Percentiles rank a stretch among this genome's conserved stretches.
phyloP scores from a whole-genome alignment of 106 monocot species.

The Alisma plantagoaquatica region DNA sequence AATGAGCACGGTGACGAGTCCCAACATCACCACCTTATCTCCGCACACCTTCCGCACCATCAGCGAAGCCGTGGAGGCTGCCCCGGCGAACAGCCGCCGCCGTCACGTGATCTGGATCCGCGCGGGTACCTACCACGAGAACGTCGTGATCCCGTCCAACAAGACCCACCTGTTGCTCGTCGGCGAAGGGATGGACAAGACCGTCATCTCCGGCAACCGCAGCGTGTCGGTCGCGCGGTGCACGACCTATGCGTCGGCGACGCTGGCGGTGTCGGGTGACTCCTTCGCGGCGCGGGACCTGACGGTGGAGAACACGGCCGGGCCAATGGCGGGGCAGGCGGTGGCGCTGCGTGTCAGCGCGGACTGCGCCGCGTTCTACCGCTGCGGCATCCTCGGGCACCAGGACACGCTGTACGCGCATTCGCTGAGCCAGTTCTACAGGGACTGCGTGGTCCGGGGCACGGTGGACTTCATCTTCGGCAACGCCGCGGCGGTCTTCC shows the following conservation, averaged over 20 bases:
- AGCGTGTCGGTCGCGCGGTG: constrained; percentile 59
- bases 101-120: constrained; percentile 35
- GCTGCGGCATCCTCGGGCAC: constrained; percentile 41
- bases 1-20: constrained; percentile 57
- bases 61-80: constrained; percentile 47
- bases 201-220: constrained; percentile 44
- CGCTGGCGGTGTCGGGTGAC: constrained; percentile 45
- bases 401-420: constrained; percentile 75
- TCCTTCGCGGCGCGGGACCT: constrained; percentile 44
- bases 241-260: constrained; percentile 73
- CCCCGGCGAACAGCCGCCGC: constrained; percentile 39
- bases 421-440: constrained; percentile 59
- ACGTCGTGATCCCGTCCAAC: constrained; percentile 37
- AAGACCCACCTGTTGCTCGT: constrained; percentile 69
- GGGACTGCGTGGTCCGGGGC: constrained; percentile 47
- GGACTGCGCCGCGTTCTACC: constrained; percentile 40
- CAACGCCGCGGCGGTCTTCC: constrained; percentile 51
- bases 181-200: constrained; percentile 52
- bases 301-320: constrained; percentile 31
- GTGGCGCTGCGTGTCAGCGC: constrained; percentile 54
- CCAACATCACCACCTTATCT: too few relatives aligned
- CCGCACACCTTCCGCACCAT: too few relatives aligned
- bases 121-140: constrained; percentile 55
- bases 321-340: constrained; percentile 38
- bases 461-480: constrained; percentile 73